Percentiles rank a stretch among this genome's conserved stretches.
phyloP scores from a whole-genome alignment of 768 basidiomycete species.

The Macrolepiota dolichaula region DNA sequence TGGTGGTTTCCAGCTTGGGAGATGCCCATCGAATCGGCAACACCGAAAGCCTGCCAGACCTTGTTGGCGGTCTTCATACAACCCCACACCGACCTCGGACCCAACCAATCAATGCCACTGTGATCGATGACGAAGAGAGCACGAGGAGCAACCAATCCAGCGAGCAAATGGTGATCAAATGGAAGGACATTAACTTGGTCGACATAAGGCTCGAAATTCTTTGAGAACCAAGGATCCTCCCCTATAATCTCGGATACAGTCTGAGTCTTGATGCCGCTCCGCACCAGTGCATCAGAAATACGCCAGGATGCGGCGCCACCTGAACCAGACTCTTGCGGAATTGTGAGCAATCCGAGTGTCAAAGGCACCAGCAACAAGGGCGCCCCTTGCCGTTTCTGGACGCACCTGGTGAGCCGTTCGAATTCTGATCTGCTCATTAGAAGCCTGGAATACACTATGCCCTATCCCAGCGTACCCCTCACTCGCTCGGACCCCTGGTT shows the following conservation, averaged over 20 bases:
- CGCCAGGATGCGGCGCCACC: conserved; percentile 60
- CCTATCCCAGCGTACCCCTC: too few relatives aligned
- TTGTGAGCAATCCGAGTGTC: conserved; percentile 57
- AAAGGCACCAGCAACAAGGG: conserved; percentile 55
- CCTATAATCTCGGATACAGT: conserved; percentile 54
- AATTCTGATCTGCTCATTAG: too few relatives aligned
- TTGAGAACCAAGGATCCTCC: conserved; percentile 63
- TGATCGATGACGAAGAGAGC: conserved; percentile 52
- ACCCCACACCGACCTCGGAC: conserved; percentile 46
- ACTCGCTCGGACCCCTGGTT: too few relatives aligned
- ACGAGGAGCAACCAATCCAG: conserved; percentile 51
- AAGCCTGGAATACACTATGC: too few relatives aligned
- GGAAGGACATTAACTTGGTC: conserved; percentile 43
- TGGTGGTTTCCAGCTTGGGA: conserved; percentile 50
- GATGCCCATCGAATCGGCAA: conserved; percentile 44
- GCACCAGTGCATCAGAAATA: conserved; percentile 45
- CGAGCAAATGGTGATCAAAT: conserved; percentile 57
- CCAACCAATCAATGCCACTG: conserved; percentile 53
- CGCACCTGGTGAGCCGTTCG: too few relatives aligned
- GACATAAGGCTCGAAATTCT: conserved; percentile 45
- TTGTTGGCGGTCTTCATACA: conserved; percentile 48
- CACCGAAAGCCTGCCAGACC: conserved; percentile 48
- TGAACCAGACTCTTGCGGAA: conserved; percentile 61
- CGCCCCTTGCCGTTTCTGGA: conserved; percentile 60
- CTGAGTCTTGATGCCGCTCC: conserved; percentile 41